A percentile compares a stretch with the other conserved stretches of the same genome.
Evolutionary conservation across 129 eudicot species (phyloP).

Genomic region (Scalesia atractyloides): DNA sequence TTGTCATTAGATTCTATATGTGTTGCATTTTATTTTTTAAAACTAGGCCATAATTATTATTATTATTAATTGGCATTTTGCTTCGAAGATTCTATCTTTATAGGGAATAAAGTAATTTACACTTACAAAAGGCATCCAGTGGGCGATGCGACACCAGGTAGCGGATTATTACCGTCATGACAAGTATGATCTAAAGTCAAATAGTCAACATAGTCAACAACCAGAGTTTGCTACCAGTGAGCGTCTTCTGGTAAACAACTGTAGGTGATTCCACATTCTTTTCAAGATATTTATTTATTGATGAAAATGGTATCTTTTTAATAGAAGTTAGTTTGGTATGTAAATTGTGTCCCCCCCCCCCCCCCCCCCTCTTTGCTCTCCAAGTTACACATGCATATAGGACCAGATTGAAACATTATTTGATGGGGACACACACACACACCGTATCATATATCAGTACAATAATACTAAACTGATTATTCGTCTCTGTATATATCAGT

Average conservation of each 20-base stretch:
- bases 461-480: conserved; percentile 2
- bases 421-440: conserved; percentile 25
- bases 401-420: conserved; percentile 33
- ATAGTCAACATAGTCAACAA: conserved; percentile 30
- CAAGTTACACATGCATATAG: conserved; percentile 38
- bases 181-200: conserved; percentile 10
- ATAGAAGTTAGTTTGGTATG: conserved; percentile 30
- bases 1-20: neutral
- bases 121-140: neutral
- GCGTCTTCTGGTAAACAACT: conserved; percentile 18
- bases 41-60: neutral
- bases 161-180: conserved; percentile 10
- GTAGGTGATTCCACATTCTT: conserved; percentile 13
- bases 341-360: conserved; percentile 29
- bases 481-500: neutral
- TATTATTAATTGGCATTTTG: neutral
- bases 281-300: neutral
- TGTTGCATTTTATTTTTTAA: neutral
- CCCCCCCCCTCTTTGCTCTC: conserved; percentile 28
- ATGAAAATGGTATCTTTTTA: neutral
- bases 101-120: neutral
- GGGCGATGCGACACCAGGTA: conserved; percentile 3
- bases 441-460: neutral
- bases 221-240: conserved; percentile 19
- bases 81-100: neutral